phyloP scores from a whole-genome alignment of 768 basidiomycete species.

The Lactarius quietus region DNA sequence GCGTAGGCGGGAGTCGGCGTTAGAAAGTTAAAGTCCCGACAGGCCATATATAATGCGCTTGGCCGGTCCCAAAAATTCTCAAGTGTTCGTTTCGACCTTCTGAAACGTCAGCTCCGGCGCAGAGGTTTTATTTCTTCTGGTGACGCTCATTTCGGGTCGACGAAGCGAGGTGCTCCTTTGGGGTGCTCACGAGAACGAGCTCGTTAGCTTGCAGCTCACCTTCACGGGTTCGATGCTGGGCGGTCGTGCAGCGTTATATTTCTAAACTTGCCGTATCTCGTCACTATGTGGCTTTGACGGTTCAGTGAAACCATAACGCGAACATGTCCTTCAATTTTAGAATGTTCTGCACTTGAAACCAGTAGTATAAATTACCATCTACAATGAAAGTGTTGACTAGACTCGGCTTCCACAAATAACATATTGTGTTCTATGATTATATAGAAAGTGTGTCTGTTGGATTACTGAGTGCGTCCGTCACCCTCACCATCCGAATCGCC shows the following conservation, averaged over 20 bases:
- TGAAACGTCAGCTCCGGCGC: constrained; percentile 58
- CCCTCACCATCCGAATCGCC: constrained; percentile 46
- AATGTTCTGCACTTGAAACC: no score
- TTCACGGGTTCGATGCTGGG: constrained; percentile 45
- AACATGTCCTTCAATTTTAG: constrained; percentile 39
- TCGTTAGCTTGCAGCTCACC: constrained; percentile 29
- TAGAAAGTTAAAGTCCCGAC: constrained; percentile 27
- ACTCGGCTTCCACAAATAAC: not conserved
- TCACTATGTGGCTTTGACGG: constrained; percentile 81
- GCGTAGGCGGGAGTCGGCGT: constrained; percentile 22
- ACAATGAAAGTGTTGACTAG: not conserved
- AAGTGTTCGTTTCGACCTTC: constrained; percentile 66
- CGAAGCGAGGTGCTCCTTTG: constrained; percentile 64
- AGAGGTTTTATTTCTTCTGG: constrained; percentile 49
- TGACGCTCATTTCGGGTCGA: constrained; percentile 72
- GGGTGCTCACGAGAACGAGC: constrained; percentile 51
- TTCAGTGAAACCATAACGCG: constrained; percentile 79
- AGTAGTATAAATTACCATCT: no score
- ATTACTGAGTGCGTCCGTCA: not conserved
- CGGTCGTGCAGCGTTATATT: constrained; percentile 68
- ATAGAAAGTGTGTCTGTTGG: not conserved
- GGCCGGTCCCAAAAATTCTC: constrained; percentile 29
- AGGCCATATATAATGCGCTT: constrained; percentile 5
- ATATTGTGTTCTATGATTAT: not conserved
- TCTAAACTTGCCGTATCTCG: constrained; percentile 73